phyloP scores from a whole-genome alignment of 805 yeast species.

The Sugiyamaella smithiae region DNA sequence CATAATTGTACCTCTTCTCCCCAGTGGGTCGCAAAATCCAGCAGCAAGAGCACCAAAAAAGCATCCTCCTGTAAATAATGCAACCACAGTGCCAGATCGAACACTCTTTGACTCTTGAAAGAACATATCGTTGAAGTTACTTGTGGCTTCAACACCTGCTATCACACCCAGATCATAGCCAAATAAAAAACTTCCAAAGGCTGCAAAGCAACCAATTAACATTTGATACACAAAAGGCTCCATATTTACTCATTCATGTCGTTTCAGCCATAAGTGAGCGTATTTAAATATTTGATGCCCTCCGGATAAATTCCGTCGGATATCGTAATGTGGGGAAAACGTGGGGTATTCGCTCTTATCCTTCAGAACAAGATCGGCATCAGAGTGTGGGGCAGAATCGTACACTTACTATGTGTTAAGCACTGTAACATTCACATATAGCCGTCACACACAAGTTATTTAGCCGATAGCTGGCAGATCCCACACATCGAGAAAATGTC shows the following conservation, averaged over 20 bases:
- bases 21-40: constrained; percentile 57
- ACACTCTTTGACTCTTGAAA: background rate
- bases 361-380: too few species aligned
- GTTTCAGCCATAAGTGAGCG: too few species aligned
- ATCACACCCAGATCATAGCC: constrained; percentile 36
- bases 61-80: constrained; percentile 15
- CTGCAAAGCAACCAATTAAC: constrained; percentile 31
- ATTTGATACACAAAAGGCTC: background rate
- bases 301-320: background rate
- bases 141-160: constrained; percentile 20
- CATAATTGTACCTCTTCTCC: constrained; percentile 55
- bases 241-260: background rate
- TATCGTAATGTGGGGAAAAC: constrained; percentile 1
- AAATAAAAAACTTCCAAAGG: constrained; percentile 34
- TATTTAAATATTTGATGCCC: background rate
- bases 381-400: too few species aligned
- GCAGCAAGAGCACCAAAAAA: constrained; percentile 29
- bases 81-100: constrained; percentile 9
- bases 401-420: too few species aligned
- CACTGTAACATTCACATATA: too few species aligned
- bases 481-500: too few species aligned
- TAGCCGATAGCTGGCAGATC: too few species aligned
- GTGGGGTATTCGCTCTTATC: constrained; percentile 1
- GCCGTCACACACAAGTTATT: too few species aligned
- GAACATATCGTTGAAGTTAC: background rate